phyloP scores from a whole-genome alignment of 2,329 filamentous ascomycete species.

The Apiospora saccharicola region DNA sequence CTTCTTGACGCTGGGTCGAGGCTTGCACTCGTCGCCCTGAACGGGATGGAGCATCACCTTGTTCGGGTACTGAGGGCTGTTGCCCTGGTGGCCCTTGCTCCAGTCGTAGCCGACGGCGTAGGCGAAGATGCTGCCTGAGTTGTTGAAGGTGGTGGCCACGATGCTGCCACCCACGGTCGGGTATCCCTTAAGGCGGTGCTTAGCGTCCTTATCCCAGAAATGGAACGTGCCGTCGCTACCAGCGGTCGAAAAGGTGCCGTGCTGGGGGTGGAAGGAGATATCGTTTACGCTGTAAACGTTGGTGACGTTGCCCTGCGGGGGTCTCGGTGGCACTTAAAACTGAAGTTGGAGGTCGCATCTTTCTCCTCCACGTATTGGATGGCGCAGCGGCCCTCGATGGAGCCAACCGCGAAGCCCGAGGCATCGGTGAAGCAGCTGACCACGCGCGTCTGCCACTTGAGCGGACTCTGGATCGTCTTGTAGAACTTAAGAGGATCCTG shows the following conservation, averaged over 20 bases:
- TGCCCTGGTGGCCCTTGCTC: slow-evolving; percentile 92
- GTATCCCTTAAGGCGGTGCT: slow-evolving; percentile 89
- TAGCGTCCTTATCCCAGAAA: slow-evolving; percentile 94
- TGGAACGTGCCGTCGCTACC: slow-evolving; percentile 96
- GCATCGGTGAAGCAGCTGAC: slow-evolving; percentile 95
- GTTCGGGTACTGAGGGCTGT: slow-evolving; percentile 76
- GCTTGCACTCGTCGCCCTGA: slow-evolving; percentile 67
- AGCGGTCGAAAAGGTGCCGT: slow-evolving; percentile 98
- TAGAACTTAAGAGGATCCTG: slow-evolving; percentile 89
- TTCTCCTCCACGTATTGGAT: slow-evolving; percentile 99
- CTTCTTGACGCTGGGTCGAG: slow-evolving; percentile 66
- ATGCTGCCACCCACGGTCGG: slow-evolving; percentile 86
- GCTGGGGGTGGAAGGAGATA: slow-evolving; percentile 95
- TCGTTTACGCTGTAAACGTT: slow-evolving; percentile 96
- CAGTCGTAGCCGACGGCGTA: slow-evolving; percentile 97
- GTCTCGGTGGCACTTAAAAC: slow-evolving; percentile 98
- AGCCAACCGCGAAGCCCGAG: slow-evolving; percentile 91
- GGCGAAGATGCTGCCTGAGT: slow-evolving; percentile 82
- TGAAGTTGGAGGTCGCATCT: slow-evolving; percentile 92
- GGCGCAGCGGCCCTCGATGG: slow-evolving; percentile 94
- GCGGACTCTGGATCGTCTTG: slow-evolving; percentile 93
- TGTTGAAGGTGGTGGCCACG: slow-evolving; percentile 89
- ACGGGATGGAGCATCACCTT: slow-evolving; percentile 89
- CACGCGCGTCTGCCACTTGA: slow-evolving; percentile 98
- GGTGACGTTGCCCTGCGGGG: slow-evolving; percentile 75